These are phyloP conservation scores for Mariannaea sp. DNA, from an alignment of 2,329 filamentous ascomycete species.

Conservation along the genomic window DNA sequence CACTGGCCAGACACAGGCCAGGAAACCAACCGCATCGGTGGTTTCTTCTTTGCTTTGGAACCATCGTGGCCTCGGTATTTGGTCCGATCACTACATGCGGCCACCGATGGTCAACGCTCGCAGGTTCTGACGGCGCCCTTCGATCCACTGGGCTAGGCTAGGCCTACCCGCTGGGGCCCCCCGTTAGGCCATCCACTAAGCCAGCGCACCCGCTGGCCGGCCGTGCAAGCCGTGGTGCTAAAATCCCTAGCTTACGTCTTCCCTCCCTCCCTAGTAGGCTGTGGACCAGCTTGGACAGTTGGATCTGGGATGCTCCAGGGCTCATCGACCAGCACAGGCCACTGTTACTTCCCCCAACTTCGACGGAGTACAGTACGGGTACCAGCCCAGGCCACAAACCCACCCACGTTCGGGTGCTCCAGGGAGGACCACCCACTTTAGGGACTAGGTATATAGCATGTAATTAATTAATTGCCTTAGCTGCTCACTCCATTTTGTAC, in stretches of 20 bases:
- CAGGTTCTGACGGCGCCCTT: constrained; percentile 8
- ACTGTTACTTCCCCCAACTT: constrained; percentile 10
- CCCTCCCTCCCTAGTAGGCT: not conserved
- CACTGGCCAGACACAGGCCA: not conserved
- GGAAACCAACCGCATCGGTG: not conserved
- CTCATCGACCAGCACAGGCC: constrained; percentile 2
- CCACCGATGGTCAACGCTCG: constrained; percentile 13
- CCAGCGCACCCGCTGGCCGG: constrained; percentile 29
- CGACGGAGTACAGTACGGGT: too few relatives aligned
- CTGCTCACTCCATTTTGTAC: too few relatives aligned
- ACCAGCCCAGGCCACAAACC: not conserved
- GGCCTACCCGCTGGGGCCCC: constrained; percentile 17
- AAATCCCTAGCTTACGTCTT: constrained; percentile 18
- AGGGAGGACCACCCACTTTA: too few relatives aligned
- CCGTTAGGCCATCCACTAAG: constrained; percentile 25
- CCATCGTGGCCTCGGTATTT: constrained; percentile 10
- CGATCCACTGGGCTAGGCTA: constrained; percentile 11
- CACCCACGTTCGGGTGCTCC: too few relatives aligned
- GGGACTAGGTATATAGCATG: too few relatives aligned
- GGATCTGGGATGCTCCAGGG: not conserved
- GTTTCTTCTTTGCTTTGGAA: not conserved
- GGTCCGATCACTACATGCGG: constrained; percentile 5
- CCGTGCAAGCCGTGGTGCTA: constrained; percentile 29
- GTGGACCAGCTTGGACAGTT: constrained; percentile 2
- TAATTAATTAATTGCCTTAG: too few relatives aligned